Conservation (phyloP, 306 rosid genomes). For the Castanopsis chinensis region DNA sequence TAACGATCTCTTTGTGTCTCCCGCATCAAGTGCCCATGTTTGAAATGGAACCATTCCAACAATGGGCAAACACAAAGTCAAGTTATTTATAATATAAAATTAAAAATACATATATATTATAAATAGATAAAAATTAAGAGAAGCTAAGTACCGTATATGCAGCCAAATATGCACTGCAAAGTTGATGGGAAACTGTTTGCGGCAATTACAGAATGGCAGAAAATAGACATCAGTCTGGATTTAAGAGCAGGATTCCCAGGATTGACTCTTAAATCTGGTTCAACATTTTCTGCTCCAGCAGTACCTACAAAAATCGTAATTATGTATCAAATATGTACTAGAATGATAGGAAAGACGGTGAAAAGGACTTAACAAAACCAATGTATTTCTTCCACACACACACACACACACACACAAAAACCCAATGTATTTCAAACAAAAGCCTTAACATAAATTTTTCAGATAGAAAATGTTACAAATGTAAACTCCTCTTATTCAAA, state of each 20-base stretch:
- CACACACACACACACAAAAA: too few relatives aligned
- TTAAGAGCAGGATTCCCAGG: slow-evolving; percentile 74
- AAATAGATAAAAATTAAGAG: background rate
- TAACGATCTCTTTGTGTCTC: too few relatives aligned
- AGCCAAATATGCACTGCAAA: slow-evolving; percentile 92
- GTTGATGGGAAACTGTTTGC: slow-evolving; percentile 95
- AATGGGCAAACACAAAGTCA: slow-evolving; percentile 22
- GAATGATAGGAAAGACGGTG: too few relatives aligned
- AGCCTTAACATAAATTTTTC: background rate
- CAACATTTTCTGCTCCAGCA: slow-evolving; percentile 55
- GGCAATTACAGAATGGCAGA: slow-evolving; percentile 89
- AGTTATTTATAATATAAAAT: background rate
- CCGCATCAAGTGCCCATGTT: background rate
- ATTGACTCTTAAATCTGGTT: slow-evolving; percentile 66
- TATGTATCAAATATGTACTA: slow-evolving; percentile 19
- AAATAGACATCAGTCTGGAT: slow-evolving; percentile 82
- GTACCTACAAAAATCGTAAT: slow-evolving; percentile 50
- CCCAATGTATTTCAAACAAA: background rate
- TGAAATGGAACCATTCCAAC: background rate
- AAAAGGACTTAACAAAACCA: background rate
- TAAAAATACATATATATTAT: background rate
- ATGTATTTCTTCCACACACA: background rate
- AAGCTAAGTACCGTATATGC: slow-evolving; percentile 74
- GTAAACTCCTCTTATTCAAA: background rate
- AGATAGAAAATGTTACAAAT: background rate